Conservation (phyloP, 352 stramenopile species). For the Globisporangium uncinulatum region DNA sequence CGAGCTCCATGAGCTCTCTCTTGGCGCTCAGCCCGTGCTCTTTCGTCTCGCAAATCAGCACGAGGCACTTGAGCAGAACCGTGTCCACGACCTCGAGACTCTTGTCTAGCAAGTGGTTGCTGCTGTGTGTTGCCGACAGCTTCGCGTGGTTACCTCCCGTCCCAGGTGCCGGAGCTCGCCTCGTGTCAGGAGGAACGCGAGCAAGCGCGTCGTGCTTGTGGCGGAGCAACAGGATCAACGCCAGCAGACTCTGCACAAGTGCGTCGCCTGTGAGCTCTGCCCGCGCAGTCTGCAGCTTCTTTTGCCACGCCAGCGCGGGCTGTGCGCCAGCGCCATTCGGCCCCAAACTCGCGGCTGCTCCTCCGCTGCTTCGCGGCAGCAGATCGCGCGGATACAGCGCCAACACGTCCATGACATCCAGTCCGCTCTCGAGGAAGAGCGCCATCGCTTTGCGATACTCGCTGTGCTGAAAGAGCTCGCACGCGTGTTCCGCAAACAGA, state of each 20-base stretch:
- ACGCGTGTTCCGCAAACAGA: conserved; percentile 55
- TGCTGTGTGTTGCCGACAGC: background rate
- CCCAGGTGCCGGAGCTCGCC: background rate
- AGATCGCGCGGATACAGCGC: conserved; percentile 65
- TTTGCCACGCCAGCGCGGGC: conserved; percentile 13
- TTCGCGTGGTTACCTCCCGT: background rate
- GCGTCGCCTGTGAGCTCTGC: conserved; percentile 32
- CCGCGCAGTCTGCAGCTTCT: conserved; percentile 1
- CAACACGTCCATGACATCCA: conserved; percentile 59
- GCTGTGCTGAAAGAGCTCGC: conserved; percentile 40
- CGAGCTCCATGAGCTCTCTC: conserved; percentile 46
- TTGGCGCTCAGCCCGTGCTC: conserved; percentile 29
- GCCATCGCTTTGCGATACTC: conserved; percentile 48
- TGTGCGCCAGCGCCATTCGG: conserved; percentile 6
- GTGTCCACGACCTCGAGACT: conserved; percentile 65
- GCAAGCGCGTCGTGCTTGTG: conserved; percentile 31
- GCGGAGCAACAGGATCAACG: conserved; percentile 46
- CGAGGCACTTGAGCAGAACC: conserved; percentile 78
- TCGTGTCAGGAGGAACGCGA: background rate
- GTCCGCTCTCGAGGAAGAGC: conserved; percentile 45
- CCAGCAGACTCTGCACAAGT: conserved; percentile 44
- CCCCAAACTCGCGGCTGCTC: conserved; percentile 14
- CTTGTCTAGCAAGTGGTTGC: background rate
- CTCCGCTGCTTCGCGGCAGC: conserved; percentile 39
- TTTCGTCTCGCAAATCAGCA: conserved; percentile 46